Base-by-base conservation (phyloP, 2,329 filamentous ascomycete species). In the Botryotinia globosa region DNA sequence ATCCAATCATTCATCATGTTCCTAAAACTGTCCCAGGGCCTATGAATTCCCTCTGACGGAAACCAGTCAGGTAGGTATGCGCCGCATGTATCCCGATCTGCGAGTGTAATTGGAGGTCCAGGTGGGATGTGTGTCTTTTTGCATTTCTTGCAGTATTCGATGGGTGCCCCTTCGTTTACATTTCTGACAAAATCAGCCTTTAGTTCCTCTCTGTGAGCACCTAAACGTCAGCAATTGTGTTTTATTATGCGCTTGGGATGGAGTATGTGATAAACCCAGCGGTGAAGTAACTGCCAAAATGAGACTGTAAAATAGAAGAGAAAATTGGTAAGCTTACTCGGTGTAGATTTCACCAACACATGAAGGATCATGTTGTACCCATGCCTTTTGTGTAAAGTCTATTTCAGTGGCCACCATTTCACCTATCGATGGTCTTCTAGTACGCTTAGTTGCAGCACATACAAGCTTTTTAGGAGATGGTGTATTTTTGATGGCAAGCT, bases 61-160 rank as follows among this genome's bases (percentile, higher is more conserved):
- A 79, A 79, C 79, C 78, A 80, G 18, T 77, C 76, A 1, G 79
- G 79, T 6, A 81, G 72, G 29, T 73, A 74, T 29, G 75, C 64
- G 10, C 75, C 76, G 54, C 78, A 80, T 8, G 73, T 75, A 67
- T 80, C 78, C 39, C 78, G 75, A 32, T 77, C 73, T 29, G 72
- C 61, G 39, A 79, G 76, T 18, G 75, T 77, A 18, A 73, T 51
- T 5, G 75, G 74, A 1, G 74, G 42, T n/a, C 77, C 79, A 12
- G 73, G 73, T 9, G 73, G 72, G 39, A 80, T 80, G 51, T 81
- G 79, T 22, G 51, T 58, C 39, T 75, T 70, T 22, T 75, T 72
- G 69, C 79, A 80, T 44, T 73, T 73, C 14, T 66, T 75, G 75
- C 79, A 80, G 63, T 73, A 76, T 56, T 74, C 74, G 12, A 76